Base-by-base conservation (phyloP, 805 yeast genomes). In the Jamesozyma rosinii region DNA sequence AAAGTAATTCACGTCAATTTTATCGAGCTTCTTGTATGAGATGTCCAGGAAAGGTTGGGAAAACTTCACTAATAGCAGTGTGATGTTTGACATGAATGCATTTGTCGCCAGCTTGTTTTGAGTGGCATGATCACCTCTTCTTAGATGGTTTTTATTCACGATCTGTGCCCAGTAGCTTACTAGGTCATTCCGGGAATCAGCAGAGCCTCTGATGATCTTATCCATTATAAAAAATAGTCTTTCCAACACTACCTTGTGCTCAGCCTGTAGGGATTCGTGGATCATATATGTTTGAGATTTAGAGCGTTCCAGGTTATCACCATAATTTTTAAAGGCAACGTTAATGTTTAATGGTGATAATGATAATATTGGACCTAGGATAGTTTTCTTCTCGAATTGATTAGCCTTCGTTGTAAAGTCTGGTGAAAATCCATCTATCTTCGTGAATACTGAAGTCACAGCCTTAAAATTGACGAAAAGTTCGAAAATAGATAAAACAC, bases 51-150 rank as follows among this genome's bases (percentile, higher is more conserved):
- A 90, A 26, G 98, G 98, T 57, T 79, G 76, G 30, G 95, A 80
- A 46, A 92, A 73, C 53, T 75, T 77, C 46, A 83, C 72, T 47
- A 88, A 65, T 1, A 89, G 68, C 47, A 77, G 58, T 0, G 88
- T 69, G 15, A 87, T 71, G 63, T 90, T 90, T 42, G 80, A 69
- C 83, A 88, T 83, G 48, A 92, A 74, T 1, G 87, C 87, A 66
- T 90, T 87, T 6, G 85, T 71, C 1, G 95, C 79, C 40, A 84
- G 66, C 44, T 77, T 74, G 14, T 70, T 67, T 11, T 76, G 74
- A 52, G 82, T 79, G 2, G 89, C 82, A 59, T 85, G 95, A 49
- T 82, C 79, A 41, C 95, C 95, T 53, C 86, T 75, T 65, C 97
- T 78, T 51, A 86, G 72, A 62, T 88, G 97, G 58, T 89, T 88